Percentiles rank a stretch among this genome's conserved stretches.
These are phyloP conservation scores for Pseudogymnoascus sp. DNA, from an alignment of 2,329 filamentous ascomycete genomes.

Conservation along the genomic window DNA sequence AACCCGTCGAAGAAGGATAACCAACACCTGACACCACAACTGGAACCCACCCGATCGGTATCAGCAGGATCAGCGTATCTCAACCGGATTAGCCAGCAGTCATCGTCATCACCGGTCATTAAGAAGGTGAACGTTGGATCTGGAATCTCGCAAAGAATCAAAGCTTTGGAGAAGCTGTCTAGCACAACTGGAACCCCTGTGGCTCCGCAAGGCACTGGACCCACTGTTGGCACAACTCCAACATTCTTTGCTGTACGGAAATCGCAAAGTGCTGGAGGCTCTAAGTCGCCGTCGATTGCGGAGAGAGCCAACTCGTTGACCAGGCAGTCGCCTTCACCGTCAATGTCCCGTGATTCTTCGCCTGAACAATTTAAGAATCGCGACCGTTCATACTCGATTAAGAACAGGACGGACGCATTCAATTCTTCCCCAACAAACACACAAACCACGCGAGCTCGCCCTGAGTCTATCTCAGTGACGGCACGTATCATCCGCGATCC, in stretches of 20 bases:
- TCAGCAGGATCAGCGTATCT: constrained; percentile 50
- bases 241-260: constrained; percentile 55
- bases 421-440: constrained; percentile 18
- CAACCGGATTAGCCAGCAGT: constrained; percentile 47
- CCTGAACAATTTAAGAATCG: constrained; percentile 34
- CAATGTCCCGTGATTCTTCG: constrained; percentile 40
- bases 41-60: constrained; percentile 22
- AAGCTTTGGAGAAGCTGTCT: constrained; percentile 77
- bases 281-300: constrained; percentile 31
- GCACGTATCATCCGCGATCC: constrained; percentile 72
- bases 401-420: constrained; percentile 22
- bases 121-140: constrained; percentile 81
- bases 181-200: constrained; percentile 32
- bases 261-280: constrained; percentile 26
- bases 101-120: constrained; percentile 43
- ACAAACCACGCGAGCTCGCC: constrained; percentile 39
- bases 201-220: constrained; percentile 31
- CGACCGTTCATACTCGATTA: constrained; percentile 24
- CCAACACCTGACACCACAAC: constrained; percentile 25
- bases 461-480: constrained; percentile 82
- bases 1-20: constrained; percentile 29
- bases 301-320: constrained; percentile 32
- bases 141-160: constrained; percentile 89
- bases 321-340: constrained; percentile 30
- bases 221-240: constrained; percentile 28